Conservation (phyloP, 192 early-diverging fungal species). For the Umbelopsis vinacea region DNA sequence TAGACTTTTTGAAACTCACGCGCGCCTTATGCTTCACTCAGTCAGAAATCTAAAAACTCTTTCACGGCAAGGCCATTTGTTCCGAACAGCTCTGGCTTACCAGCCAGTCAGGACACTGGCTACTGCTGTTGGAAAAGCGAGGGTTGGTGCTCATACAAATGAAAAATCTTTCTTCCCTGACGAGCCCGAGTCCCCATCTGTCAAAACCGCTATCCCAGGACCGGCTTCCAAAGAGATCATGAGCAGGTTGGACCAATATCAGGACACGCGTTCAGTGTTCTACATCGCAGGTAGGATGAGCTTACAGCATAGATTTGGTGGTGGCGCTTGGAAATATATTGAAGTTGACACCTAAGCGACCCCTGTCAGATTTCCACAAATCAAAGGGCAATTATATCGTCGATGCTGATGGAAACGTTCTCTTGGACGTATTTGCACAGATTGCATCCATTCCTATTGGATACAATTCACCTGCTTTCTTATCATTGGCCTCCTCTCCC, state of each 20-base stretch:
- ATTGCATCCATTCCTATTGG: slow-evolving; percentile 76
- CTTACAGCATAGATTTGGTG: background rate
- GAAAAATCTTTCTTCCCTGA: slow-evolving; percentile 39
- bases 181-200: slow-evolving; percentile 61
- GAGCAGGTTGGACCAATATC: slow-evolving; percentile 53
- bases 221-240: slow-evolving; percentile 59
- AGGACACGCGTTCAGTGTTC: slow-evolving; percentile 69
- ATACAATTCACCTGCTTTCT: slow-evolving; percentile 68
- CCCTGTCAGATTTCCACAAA: slow-evolving; percentile 57
- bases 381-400: slow-evolving; percentile 76
- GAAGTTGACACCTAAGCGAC: too few relatives aligned
- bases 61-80: background rate
- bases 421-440: slow-evolving; percentile 75
- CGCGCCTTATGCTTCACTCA: background rate
- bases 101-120: slow-evolving; percentile 14
- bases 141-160: background rate
- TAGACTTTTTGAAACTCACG: background rate
- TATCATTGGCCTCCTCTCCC: slow-evolving; percentile 52
- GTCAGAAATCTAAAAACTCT: slow-evolving; percentile 12
- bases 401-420: slow-evolving; percentile 71
- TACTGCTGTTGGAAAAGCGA: background rate
- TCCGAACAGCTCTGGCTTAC: background rate
- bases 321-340: too few relatives aligned
- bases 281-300: slow-evolving; percentile 55
- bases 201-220: slow-evolving; percentile 62